Conservation (phyloP, 2,329 filamentous ascomycete genomes). For the Phialophora expanda region DNA sequence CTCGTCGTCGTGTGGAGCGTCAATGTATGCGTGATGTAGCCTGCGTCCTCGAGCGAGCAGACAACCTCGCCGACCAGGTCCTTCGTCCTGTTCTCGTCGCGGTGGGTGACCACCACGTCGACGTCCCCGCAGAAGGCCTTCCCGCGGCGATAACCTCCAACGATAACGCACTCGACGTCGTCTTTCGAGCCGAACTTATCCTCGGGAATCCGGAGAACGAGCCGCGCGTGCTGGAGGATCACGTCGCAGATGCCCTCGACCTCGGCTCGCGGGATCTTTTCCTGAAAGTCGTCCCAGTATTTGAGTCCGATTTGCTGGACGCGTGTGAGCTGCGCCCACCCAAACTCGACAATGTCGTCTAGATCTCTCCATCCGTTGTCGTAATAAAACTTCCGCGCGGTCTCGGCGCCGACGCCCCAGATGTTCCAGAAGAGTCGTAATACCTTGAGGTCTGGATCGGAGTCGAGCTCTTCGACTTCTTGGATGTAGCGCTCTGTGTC, state of each 20-base stretch:
- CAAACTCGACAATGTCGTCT: conserved; percentile 82
- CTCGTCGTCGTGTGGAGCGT: conserved; percentile 72
- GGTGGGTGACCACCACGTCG: conserved; percentile 83
- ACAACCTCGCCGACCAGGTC: conserved; percentile 77
- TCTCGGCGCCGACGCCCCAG: conserved; percentile 87
- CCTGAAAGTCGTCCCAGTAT: conserved; percentile 83
- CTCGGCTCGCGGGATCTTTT: conserved; percentile 73
- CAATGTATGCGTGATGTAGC: conserved; percentile 82
- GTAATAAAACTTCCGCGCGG: conserved; percentile 79
- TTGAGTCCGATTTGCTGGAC: conserved; percentile 94
- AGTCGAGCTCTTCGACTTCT: conserved; percentile 68
- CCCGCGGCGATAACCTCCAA: conserved; percentile 81
- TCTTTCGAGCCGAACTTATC: conserved; percentile 45
- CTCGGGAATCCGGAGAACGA: conserved; percentile 22
- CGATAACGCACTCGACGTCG: conserved; percentile 66
- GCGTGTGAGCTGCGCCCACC: conserved; percentile 74
- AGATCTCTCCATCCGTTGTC: conserved; percentile 78
- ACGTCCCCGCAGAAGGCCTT: conserved; percentile 78
- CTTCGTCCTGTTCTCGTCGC: conserved; percentile 69
- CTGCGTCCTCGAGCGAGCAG: conserved; percentile 67
- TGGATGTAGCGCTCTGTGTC: conserved; percentile 60
- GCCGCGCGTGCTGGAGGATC: conserved; percentile 67
- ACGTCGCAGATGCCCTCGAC: conserved; percentile 70
- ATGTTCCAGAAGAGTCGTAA: conserved; percentile 79
- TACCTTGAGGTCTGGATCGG: conserved; percentile 67